phyloP scores from a whole-genome alignment of 192 early-diverging fungal genomes.

The Helicostylum pulchrum region DNA sequence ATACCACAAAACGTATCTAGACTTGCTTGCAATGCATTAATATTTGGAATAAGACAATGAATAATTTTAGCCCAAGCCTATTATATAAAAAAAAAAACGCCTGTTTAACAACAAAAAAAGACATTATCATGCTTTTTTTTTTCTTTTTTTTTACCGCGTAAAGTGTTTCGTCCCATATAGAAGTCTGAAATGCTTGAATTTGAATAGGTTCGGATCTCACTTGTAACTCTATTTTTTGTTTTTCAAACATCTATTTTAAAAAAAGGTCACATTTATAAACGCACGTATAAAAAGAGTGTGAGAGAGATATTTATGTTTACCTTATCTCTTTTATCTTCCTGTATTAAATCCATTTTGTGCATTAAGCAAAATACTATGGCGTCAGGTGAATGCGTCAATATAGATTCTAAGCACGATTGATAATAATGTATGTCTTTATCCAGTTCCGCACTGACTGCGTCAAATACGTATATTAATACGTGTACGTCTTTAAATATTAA shows the following conservation, averaged over 20 bases:
- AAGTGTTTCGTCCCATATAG: constrained; percentile 90
- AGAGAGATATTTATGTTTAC: neutral
- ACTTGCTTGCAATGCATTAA: constrained; percentile 71
- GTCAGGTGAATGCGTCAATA: constrained; percentile 2
- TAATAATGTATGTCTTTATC: constrained; percentile 17
- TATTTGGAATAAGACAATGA: constrained; percentile 92
- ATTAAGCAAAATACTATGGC: constrained; percentile 9
- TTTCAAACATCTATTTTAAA: constrained; percentile 59
- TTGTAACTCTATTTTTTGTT: constrained; percentile 62
- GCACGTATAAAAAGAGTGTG: too few relatives aligned
- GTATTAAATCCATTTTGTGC: constrained; percentile 18
- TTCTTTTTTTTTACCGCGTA: constrained; percentile 57
- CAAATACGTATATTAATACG: constrained; percentile 12
- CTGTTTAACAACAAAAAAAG: neutral
- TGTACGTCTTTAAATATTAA: constrained; percentile 12
- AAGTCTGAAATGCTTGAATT: constrained; percentile 71
- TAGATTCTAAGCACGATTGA: constrained; percentile 11
- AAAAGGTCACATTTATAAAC: neutral
- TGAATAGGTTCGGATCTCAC: constrained; percentile 64
- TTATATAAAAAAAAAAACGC: constrained; percentile 1
- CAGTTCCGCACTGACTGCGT: neutral
- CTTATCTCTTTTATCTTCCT: constrained; percentile 7
- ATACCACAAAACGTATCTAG: constrained; percentile 76
- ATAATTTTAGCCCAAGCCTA: constrained; percentile 97
- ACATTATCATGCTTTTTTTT: too few relatives aligned